Evolutionary conservation across 1,139 yeast genomes (phyloP).

Genomic region (Scheffersomyces stambukii): DNA sequence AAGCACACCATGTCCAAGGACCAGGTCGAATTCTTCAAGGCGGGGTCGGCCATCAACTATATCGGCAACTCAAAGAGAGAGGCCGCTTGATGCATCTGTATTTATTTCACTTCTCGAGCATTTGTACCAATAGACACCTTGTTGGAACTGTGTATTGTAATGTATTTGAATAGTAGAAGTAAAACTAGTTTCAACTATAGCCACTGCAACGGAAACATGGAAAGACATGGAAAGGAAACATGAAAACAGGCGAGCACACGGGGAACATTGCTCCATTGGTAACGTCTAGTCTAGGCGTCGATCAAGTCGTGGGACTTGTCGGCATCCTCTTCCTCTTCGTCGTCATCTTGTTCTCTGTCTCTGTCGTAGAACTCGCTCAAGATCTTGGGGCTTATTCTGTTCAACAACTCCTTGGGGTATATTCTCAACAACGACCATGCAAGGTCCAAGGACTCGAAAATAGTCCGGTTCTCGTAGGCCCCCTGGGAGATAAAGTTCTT

Average conservation of each 20-base stretch:
- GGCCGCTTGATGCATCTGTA: slow-evolving; percentile 12
- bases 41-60: slow-evolving; percentile 93
- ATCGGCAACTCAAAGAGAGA: slow-evolving; percentile 64
- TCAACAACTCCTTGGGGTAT: slow-evolving; percentile 97
- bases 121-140: too few species aligned
- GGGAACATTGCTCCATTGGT: background rate
- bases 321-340: slow-evolving; percentile 49
- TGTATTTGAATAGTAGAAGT: background rate
- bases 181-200: background rate
- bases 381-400: slow-evolving; percentile 97
- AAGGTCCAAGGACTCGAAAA: slow-evolving; percentile 92
- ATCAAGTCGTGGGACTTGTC: slow-evolving; percentile 37
- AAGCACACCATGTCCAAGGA: slow-evolving; percentile 97
- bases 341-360: slow-evolving; percentile 58
- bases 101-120: too few species aligned
- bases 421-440: slow-evolving; percentile 98
- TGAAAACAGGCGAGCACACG: background rate
- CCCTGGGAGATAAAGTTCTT: slow-evolving; percentile 94
- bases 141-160: too few species aligned
- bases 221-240: background rate
- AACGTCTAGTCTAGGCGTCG: slow-evolving; percentile 40
- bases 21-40: slow-evolving; percentile 92
- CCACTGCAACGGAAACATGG: background rate
- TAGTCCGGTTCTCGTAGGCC: slow-evolving; percentile 90
- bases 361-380: slow-evolving; percentile 93